phyloP scores from a whole-genome alignment of 331 rosid species.

The Quercus lobata region DNA sequence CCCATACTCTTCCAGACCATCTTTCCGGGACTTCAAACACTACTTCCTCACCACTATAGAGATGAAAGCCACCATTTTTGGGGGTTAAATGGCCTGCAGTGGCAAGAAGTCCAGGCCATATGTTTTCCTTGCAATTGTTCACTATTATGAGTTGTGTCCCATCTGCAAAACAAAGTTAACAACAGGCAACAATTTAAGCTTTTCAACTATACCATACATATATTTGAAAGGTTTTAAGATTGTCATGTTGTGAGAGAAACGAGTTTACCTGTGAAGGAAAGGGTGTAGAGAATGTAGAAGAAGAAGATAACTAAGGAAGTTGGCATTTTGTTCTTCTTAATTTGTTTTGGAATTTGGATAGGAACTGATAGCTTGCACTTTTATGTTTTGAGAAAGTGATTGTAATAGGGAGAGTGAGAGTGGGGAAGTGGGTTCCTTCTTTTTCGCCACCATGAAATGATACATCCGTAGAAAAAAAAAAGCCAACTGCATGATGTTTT shows the following conservation, averaged over 20 bases:
- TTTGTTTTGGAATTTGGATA: not conserved
- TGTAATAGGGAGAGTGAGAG: not conserved
- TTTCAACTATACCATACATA: not conserved
- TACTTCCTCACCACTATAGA: constrained; percentile 43
- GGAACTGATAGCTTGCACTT: not conserved
- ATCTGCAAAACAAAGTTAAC: constrained; percentile 25
- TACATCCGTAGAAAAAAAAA: not conserved
- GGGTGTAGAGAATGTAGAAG: constrained; percentile 31
- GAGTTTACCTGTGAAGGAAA: constrained; percentile 34
- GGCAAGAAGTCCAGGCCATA: constrained; percentile 82
- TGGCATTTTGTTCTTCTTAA: constrained; percentile 24
- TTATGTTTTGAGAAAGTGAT: not conserved
- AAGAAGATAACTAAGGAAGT: constrained; percentile 20
- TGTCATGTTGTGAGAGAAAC: not conserved
- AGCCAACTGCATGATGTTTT: no score
- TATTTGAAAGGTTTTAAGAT: not conserved
- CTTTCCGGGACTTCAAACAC: constrained; percentile 36
- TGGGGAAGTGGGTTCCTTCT: constrained; percentile 13
- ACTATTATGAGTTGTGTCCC: constrained; percentile 57
- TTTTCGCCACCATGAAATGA: constrained; percentile 29
- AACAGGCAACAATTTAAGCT: not conserved
- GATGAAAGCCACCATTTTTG: constrained; percentile 61
- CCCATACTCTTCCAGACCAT: constrained; percentile 79
- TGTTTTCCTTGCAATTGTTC: constrained; percentile 66
- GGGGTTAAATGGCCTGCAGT: constrained; percentile 51